Evolutionary conservation across 805 yeast genomes (phyloP), one percentile per base, ranked within the genome.

Genomic region (Metschnikowia bowlesiae): DNA sequence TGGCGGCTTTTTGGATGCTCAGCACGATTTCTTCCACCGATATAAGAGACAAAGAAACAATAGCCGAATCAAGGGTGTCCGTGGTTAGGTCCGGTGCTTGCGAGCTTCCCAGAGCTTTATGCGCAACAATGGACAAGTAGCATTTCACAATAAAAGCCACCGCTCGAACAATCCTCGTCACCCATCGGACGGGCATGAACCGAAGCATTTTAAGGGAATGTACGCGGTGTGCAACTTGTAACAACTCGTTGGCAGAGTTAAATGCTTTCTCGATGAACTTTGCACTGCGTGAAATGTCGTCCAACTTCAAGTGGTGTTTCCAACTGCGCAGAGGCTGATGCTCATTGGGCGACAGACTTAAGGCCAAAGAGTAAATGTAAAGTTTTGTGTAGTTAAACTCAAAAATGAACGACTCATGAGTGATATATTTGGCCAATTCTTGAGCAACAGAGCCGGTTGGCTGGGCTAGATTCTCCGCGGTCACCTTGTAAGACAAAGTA

Each of bases 151-250:
- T 78, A 63, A 90, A 91, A 2, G 96, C 94, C 10, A 89, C 89
- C 0, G 97, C 88, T 58, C 92, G 81, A 18, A 91, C 90, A 29
- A 89, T 82, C 47, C 96, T 75, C 0, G 88, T 85, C 6, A 87
- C 83, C 96, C 97, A 90, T 54, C 96, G 73, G n/a, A 89, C 90
- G 1, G 98, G 97, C 84, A 90, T 89, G 62, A 77, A 85, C 50
- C 82, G 74, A 48, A 89, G 69, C 73, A 85, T 69, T 51, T 78
- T 80, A 51, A 85, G 68, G 53, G 75, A 75, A 59, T 85, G 88
- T 6, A 89, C 82, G 37, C 94, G 69, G 49, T 80, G 81, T 4
- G 91, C 87, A 4, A 86, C 84, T 26, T 79, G 75, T 29, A 91
- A 69, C 59, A 88, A 80, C 62, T 87, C 95, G 59, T 84, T 83